Percentiles rank a stretch among this genome's conserved stretches.
Evolutionary conservation across 345 rosid genomes (phyloP).

Genomic region (Eucalyptus pumila): DNA sequence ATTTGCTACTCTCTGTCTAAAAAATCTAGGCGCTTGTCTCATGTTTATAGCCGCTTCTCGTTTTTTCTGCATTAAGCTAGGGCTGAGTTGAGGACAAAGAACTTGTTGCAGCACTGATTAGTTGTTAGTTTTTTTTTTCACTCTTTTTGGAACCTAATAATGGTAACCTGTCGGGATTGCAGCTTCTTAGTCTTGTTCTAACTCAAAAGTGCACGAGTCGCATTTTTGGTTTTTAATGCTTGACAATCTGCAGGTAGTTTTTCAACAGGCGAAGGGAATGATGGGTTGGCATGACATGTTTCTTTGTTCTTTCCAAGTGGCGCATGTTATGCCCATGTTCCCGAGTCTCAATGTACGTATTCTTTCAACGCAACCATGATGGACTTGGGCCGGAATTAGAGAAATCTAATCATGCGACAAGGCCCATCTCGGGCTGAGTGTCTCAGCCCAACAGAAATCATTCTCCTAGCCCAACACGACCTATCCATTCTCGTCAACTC

Average conservation of each 20-base stretch:
- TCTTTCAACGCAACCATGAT: too few species aligned
- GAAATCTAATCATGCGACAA: too few species aligned
- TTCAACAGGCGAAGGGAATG: too few species aligned
- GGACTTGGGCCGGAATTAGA: too few species aligned
- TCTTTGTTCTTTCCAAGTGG: too few species aligned
- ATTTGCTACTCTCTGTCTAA: background rate
- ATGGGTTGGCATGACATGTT: too few species aligned
- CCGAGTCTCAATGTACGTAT: too few species aligned
- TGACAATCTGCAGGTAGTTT: too few species aligned
- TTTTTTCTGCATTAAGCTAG: background rate
- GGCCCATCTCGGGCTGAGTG: background rate
- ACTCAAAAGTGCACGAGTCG: too few species aligned
- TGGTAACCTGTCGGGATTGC: background rate
- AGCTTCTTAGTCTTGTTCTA: background rate
- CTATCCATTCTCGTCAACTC: background rate
- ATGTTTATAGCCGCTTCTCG: background rate
- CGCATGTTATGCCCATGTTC: too few species aligned
- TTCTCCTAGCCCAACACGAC: background rate
- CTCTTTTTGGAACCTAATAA: background rate
- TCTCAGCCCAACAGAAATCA: background rate
- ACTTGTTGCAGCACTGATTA: background rate
- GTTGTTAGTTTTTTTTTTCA: background rate
- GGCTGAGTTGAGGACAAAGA: background rate
- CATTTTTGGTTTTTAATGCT: too few species aligned
- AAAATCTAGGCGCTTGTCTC: background rate